Evolutionary conservation across 2,329 filamentous ascomycete genomes (phyloP).

Genomic region (Exophiala aquamarina): DNA sequence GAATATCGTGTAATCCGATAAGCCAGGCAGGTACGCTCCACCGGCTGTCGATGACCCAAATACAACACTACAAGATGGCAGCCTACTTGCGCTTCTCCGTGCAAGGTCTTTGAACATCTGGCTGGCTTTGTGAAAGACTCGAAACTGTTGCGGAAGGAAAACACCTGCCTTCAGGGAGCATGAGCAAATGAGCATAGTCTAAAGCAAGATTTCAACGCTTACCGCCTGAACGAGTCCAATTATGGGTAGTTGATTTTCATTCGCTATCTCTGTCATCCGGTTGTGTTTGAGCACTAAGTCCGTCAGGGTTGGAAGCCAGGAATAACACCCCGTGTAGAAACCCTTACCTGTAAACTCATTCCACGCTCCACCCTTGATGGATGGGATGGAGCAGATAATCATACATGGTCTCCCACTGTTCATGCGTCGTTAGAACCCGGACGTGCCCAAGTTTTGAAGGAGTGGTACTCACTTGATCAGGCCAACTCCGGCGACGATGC

Average conservation of each 20-base stretch:
- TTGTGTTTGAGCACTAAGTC: conserved; percentile 36
- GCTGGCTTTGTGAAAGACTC: conserved; percentile 46
- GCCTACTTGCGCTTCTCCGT: conserved; percentile 37
- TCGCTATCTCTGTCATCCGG: conserved; percentile 39
- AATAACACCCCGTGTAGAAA: no score
- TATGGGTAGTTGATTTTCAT: conserved; percentile 42
- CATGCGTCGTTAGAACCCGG: no score
- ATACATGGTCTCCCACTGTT: conserved; percentile 37
- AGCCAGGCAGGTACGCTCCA: conserved; percentile 42
- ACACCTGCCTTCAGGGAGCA: conserved; percentile 35
- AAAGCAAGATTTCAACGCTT: neutral
- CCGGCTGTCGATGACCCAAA: conserved; percentile 48
- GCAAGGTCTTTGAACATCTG: conserved; percentile 45
- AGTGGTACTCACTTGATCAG: conserved; percentile 29
- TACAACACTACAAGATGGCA: conserved; percentile 44
- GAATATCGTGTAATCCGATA: conserved; percentile 46
- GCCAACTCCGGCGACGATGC: conserved; percentile 41
- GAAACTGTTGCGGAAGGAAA: conserved; percentile 46
- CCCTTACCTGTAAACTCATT: conserved; percentile 38
- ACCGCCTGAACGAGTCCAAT: conserved; percentile 43
- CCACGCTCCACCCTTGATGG: conserved; percentile 45
- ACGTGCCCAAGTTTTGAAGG: no score
- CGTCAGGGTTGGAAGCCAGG: no score
- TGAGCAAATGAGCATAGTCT: neutral
- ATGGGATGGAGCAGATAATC: conserved; percentile 44